Percentiles rank a stretch among this genome's conserved stretches.
Conservation (phyloP, 495 filamentous ascomycete species). For the Annulohypoxylon stygium region DNA sequence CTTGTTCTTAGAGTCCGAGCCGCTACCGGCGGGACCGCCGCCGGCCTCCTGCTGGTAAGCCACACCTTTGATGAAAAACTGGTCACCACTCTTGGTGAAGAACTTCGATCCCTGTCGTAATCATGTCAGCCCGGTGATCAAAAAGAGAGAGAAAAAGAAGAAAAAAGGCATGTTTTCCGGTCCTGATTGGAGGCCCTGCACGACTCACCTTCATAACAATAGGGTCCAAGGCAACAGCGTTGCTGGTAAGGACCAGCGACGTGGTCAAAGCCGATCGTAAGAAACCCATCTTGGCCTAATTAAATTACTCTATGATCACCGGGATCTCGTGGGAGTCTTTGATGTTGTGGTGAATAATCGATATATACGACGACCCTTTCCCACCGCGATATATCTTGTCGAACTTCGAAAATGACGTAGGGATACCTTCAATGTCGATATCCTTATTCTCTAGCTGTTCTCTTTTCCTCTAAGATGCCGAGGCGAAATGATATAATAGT, state of each 20-base stretch:
- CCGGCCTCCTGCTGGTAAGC: conserved; percentile 81
- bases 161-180: background rate
- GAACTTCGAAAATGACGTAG: conserved; percentile 14
- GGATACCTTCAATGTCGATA: background rate
- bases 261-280: conserved; percentile 58
- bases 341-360: background rate
- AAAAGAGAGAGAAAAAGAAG: too few relatives aligned
- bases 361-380: background rate
- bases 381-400: background rate
- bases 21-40: conserved; percentile 52
- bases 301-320: conserved; percentile 31
- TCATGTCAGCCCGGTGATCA: background rate
- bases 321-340: conserved; percentile 32
- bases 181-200: background rate
- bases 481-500: conserved; percentile 23
- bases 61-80: conserved; percentile 91
- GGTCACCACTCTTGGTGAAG: conserved; percentile 72
- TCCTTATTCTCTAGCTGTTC: conserved; percentile 4
- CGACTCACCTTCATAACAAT: conserved; percentile 74
- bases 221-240: conserved; percentile 71
- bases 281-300: conserved; percentile 55
- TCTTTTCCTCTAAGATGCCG: conserved; percentile 2
- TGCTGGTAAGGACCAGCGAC: conserved; percentile 61
- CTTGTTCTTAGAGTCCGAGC: conserved; percentile 54
- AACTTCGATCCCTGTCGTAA: conserved; percentile 68